phyloP scores from a whole-genome alignment of 306 rosid species.

The Pachyrhizus erosus region DNA sequence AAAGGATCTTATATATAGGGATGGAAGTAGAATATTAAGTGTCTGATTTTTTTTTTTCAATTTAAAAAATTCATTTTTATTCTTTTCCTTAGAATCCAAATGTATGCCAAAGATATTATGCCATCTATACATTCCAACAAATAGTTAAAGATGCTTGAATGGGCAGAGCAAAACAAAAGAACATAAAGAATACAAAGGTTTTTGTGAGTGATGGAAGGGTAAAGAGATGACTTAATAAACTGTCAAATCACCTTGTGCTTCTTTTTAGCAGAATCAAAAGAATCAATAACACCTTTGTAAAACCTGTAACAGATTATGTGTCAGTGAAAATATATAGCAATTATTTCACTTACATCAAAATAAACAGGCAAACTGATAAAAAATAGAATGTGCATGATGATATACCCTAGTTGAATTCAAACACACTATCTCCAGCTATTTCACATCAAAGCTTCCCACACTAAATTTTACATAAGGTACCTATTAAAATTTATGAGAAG shows the following conservation, averaged over 20 bases:
- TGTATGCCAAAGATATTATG: not conserved
- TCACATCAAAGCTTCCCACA: constrained; percentile 20
- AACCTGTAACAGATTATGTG: constrained; percentile 61
- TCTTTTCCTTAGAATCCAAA: no score
- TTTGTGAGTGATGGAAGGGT: not conserved
- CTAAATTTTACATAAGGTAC: not conserved
- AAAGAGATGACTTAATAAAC: constrained; percentile 13
- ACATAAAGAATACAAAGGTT: not conserved
- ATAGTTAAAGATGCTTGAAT: constrained; percentile 1
- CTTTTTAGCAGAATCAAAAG: constrained; percentile 65
- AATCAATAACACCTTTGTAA: constrained; percentile 69
- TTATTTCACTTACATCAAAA: constrained; percentile 6
- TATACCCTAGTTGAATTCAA: constrained; percentile 22
- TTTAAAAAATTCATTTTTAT: not conserved
- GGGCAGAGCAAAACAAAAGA: not conserved
- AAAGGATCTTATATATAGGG: not conserved
- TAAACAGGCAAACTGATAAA: constrained; percentile 16
- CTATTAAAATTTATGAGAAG: constrained; percentile 14
- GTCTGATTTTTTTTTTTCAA: not conserved
- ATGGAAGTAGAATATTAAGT: not conserved
- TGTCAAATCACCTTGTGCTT: constrained; percentile 77
- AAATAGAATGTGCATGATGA: constrained; percentile 18
- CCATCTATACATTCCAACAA: not conserved
- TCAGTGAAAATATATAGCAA: constrained; percentile 16
- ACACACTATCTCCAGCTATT: constrained; percentile 6